Evolutionary conservation across 1,284 basidiomycete species (phyloP), one percentile per base, ranked within the genome.

Genomic region (Phylloporus sp.): DNA sequence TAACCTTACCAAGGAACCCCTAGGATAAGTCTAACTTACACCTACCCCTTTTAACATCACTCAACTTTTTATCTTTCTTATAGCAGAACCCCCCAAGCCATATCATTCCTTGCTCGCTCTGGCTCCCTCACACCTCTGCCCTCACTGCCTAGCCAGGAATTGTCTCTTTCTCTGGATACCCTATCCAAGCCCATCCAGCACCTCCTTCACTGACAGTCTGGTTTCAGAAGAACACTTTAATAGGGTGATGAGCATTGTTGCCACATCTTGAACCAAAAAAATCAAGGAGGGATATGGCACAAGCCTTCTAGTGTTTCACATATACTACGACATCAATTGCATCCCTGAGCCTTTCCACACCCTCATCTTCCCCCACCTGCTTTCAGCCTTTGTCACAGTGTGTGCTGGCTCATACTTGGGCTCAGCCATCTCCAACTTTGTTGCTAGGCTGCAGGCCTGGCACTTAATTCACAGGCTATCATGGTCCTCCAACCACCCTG

Each of bases 381-480:
- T 37, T 15, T 10, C 34, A 10, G 34, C 34, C 15, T 37, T 37
- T 15, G 1, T 78, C 0, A 47, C 74, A 0, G 66, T 59, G 11
- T 64, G 66, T 1, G 64, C 71, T 0, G 77, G 75, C 0, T n/a
- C 65, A 0, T 77, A 77, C 32, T 63, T 72, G 0, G 69, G 72
- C 0, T 55, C 49, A 0, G 59, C 73, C 0, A 6, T 79, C 0
- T 44, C 58, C 0, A 80, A 79, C 61, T 81, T 77, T 34, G 12
- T 73, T 0, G 70, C 63, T 0, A 76, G 68, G 0, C 29, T 82
- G 0, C 59, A 66, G 0, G 79, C 78, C 0, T 80, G 79, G 79
- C 79, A 81, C 58, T 66, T 75, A 0, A 39, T 82, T 0, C 79
- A 83, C 56, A 66, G 77, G 0, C 47, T 69, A 0, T 13, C 26